phyloP scores from a whole-genome alignment of 1,139 yeast species.

The Scheffersomyces cryptocercus region DNA sequence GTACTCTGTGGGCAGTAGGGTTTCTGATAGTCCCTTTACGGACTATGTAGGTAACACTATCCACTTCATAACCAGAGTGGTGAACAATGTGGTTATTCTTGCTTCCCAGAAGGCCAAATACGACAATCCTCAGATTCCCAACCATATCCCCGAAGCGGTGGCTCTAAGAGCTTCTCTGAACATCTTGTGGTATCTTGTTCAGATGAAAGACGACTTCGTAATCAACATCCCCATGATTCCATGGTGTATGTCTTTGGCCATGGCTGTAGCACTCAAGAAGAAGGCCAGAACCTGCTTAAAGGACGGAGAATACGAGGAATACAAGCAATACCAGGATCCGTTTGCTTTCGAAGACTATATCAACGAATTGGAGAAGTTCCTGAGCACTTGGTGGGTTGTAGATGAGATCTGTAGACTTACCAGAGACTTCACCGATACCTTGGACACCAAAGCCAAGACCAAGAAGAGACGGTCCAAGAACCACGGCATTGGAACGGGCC shows the following conservation, averaged over 20 bases:
- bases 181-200: slow-evolving; percentile 25
- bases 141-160: slow-evolving; percentile 22
- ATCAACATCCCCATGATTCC: slow-evolving; percentile 30
- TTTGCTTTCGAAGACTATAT: slow-evolving; percentile 21
- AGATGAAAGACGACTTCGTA: slow-evolving; percentile 19
- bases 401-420: slow-evolving; percentile 29
- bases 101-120: slow-evolving; percentile 29
- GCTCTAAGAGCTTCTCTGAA: slow-evolving; percentile 27
- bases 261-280: slow-evolving; percentile 19
- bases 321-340: slow-evolving; percentile 1
- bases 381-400: slow-evolving; percentile 30
- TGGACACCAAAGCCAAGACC: slow-evolving; percentile 12
- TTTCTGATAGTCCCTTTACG: background rate
- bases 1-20: background rate
- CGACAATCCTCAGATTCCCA: slow-evolving; percentile 24
- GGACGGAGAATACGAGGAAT: slow-evolving; percentile 3
- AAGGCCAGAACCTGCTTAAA: slow-evolving; percentile 10
- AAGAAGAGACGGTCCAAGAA: slow-evolving; percentile 4
- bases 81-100: slow-evolving; percentile 28
- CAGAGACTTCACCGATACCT: slow-evolving; percentile 22
- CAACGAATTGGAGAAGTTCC: slow-evolving; percentile 20
- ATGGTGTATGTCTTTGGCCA: slow-evolving; percentile 26
- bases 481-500: background rate
- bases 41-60: slow-evolving; percentile 19
- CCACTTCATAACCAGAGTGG: slow-evolving; percentile 26